Evolutionary conservation across 306 rosid genomes (phyloP).

Genomic region (Rosa chinensis): DNA sequence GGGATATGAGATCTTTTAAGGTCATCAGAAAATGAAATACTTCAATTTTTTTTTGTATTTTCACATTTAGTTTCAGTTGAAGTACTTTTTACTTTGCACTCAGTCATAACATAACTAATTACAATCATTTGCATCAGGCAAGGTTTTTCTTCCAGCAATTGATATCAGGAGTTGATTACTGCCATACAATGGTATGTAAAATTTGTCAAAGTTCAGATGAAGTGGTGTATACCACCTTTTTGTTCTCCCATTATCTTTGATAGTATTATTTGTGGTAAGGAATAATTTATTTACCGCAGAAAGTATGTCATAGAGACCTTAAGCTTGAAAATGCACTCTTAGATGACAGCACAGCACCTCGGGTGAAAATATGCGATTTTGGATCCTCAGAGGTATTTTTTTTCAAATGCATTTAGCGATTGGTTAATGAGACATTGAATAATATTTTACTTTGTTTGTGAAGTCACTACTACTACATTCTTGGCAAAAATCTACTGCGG

Average conservation of each 20-base stretch:
- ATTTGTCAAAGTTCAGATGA: constrained; percentile 1
- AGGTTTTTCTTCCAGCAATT: constrained; percentile 91
- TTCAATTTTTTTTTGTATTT: background rate
- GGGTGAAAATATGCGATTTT: constrained; percentile 77
- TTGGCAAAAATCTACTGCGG: constrained; percentile 79
- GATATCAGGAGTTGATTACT: constrained; percentile 80
- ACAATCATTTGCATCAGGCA: constrained; percentile 50
- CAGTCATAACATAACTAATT: background rate
- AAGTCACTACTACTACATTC: constrained; percentile 73
- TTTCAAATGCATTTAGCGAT: constrained; percentile 1
- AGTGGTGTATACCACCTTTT: background rate
- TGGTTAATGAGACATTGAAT: constrained; percentile 23
- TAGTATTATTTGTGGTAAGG: constrained; percentile 10
- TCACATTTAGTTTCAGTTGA: background rate
- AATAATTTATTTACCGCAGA: constrained; percentile 44
- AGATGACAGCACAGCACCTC: constrained; percentile 75
- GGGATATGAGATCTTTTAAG: background rate
- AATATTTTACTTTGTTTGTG: constrained; percentile 23
- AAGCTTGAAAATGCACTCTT: constrained; percentile 85
- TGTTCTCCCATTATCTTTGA: background rate
- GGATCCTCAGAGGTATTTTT: constrained; percentile 77
- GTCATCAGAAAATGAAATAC: background rate
- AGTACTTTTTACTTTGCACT: background rate
- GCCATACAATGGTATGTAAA: constrained; percentile 71
- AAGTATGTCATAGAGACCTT: constrained; percentile 84